A percentile compares a stretch with the other conserved stretches of the same genome.
These are phyloP conservation scores for Ottelia alismoides DNA, from an alignment of 106 monocot genomes.

Conservation along the genomic window DNA sequence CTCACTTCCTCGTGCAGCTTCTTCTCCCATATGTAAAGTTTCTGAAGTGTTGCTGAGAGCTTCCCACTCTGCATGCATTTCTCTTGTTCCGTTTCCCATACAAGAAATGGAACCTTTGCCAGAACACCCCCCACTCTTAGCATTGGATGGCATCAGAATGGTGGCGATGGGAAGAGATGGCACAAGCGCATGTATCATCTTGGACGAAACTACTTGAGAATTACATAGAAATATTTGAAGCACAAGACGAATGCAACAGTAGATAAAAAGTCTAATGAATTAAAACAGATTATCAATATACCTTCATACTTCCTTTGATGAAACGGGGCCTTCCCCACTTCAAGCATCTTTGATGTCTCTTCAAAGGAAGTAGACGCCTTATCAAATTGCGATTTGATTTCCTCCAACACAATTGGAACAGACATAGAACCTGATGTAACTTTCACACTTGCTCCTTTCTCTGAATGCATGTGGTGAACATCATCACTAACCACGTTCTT, in stretches of 20 bases:
- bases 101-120: not conserved
- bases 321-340: slow-evolving; percentile 9
- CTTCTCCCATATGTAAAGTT: slow-evolving; percentile 8
- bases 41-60: slow-evolving; percentile 4
- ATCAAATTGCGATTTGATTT: slow-evolving; percentile 25
- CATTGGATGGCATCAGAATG: not conserved
- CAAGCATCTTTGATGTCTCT: slow-evolving; percentile 19
- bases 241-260: too few relatives aligned
- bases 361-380: slow-evolving; percentile 14
- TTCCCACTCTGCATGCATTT: not conserved
- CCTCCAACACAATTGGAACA: slow-evolving; percentile 8
- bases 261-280: too few relatives aligned
- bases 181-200: not conserved
- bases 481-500: not conserved
- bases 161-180: not conserved
- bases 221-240: too few relatives aligned
- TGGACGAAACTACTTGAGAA: slow-evolving; percentile 3
- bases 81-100: not conserved
- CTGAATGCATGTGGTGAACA: not conserved
- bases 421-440: slow-evolving; percentile 5
- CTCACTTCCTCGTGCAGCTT: slow-evolving; percentile 7
- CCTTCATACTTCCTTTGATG: slow-evolving; percentile 13
- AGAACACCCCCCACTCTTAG: not conserved
- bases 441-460: not conserved
- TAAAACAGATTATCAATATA: too few relatives aligned